A percentile compares a stretch with the other conserved stretches of the same genome.
Evolutionary conservation across 805 yeast genomes (phyloP).

Genomic region (Ogataea kodamae): DNA sequence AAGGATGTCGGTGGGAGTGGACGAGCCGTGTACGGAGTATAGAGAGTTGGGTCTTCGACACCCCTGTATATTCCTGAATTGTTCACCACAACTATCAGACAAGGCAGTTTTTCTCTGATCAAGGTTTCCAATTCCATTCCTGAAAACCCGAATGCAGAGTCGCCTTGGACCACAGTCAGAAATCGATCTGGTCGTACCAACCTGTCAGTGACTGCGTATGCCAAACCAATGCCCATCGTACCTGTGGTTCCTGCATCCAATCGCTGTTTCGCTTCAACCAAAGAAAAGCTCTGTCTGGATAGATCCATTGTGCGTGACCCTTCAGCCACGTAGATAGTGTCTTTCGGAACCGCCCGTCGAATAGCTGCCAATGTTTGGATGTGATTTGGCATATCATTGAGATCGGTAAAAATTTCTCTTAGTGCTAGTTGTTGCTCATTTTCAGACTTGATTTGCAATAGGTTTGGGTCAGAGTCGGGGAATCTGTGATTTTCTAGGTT

Average conservation of each 20-base stretch:
- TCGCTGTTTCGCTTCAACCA: constrained; percentile 48
- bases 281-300: constrained; percentile 58
- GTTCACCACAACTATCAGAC: constrained; percentile 63
- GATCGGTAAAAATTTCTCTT: constrained; percentile 30
- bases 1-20: constrained; percentile 59
- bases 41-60: constrained; percentile 30
- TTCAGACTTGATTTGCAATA: constrained; percentile 28
- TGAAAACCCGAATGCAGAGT: constrained; percentile 75
- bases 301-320: constrained; percentile 81
- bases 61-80: constrained; percentile 75
- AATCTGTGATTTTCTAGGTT: constrained; percentile 25
- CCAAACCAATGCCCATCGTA: constrained; percentile 74
- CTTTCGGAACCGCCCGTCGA: constrained; percentile 30
- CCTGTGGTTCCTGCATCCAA: constrained; percentile 76
- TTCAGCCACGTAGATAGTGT: constrained; percentile 51
- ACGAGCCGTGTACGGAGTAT: constrained; percentile 14
- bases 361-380: constrained; percentile 51
- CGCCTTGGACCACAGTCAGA: constrained; percentile 66
- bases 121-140: constrained; percentile 74
- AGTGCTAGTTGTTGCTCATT: constrained; percentile 33
- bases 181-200: constrained; percentile 38
- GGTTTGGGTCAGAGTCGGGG: constrained; percentile 27
- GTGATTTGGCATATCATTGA: constrained; percentile 39
- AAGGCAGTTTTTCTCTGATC: constrained; percentile 49
- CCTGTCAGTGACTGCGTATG: constrained; percentile 65